These are phyloP conservation scores for Talaromyces rugulosus DNA, from an alignment of 2,329 filamentous ascomycete species.

Conservation along the genomic window DNA sequence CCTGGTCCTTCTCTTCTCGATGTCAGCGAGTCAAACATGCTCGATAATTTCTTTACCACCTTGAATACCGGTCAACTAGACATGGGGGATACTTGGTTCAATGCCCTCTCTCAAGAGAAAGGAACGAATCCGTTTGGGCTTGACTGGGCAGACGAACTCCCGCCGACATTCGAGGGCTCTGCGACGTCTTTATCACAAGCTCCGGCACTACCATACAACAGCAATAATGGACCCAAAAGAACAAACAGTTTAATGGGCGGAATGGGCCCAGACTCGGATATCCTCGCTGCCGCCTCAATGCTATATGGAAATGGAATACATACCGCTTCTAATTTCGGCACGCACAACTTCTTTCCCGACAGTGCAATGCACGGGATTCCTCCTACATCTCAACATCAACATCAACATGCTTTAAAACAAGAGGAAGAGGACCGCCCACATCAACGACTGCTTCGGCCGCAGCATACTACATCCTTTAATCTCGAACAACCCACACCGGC, in stretches of 20 bases:
- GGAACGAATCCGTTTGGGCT: slow-evolving; percentile 24
- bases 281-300: slow-evolving; percentile 55
- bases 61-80: slow-evolving; percentile 37
- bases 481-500: slow-evolving; percentile 27
- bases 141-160: slow-evolving; percentile 48
- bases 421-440: slow-evolving; percentile 16
- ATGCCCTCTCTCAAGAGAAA: slow-evolving; percentile 24
- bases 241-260: slow-evolving; percentile 20
- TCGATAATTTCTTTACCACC: slow-evolving; percentile 47
- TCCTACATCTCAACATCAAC: slow-evolving; percentile 18
- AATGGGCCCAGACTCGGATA: slow-evolving; percentile 40
- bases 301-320: slow-evolving; percentile 35
- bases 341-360: slow-evolving; percentile 17
- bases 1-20: slow-evolving; percentile 63
- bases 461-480: slow-evolving; percentile 36
- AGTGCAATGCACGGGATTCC: slow-evolving; percentile 20
- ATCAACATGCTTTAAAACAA: slow-evolving; percentile 18
- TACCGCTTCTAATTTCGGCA: background rate
- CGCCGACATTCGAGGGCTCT: slow-evolving; percentile 63
- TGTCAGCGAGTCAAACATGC: slow-evolving; percentile 52
- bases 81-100: slow-evolving; percentile 36
- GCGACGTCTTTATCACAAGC: slow-evolving; percentile 60
- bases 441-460: slow-evolving; percentile 24
- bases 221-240: slow-evolving; percentile 22
- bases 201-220: slow-evolving; percentile 24